Conservation (phyloP, 306 rosid species). For the Pyrus bretschneideri region DNA sequence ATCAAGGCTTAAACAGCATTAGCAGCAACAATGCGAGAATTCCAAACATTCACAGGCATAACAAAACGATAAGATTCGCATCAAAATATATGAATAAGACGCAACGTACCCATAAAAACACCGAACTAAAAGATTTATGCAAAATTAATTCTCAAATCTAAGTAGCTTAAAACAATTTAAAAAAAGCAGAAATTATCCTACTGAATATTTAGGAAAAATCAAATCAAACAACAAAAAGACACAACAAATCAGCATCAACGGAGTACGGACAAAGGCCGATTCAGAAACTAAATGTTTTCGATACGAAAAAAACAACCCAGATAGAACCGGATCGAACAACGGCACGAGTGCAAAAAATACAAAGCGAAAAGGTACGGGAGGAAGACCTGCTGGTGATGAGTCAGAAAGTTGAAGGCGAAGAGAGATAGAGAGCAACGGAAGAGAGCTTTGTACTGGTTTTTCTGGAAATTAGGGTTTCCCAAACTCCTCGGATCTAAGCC, state of each 20-base stretch:
- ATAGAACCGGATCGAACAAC: background rate
- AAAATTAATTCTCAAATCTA: background rate
- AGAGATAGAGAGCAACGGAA: background rate
- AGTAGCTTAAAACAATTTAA: background rate
- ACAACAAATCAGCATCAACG: background rate
- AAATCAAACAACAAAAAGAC: background rate
- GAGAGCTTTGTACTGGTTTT: background rate
- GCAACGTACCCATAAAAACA: background rate
- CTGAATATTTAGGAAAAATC: background rate
- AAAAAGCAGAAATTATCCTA: background rate
- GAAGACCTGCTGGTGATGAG: background rate
- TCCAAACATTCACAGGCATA: background rate
- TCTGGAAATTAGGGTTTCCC: slow-evolving; percentile 43
- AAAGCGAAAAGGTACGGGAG: background rate
- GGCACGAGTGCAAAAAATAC: background rate
- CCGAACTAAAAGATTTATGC: background rate
- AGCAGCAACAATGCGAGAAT: background rate
- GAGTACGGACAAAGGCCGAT: background rate
- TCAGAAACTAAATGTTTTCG: background rate
- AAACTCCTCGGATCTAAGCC: slow-evolving; percentile 76
- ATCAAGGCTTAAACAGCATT: background rate
- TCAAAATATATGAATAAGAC: background rate
- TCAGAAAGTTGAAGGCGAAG: background rate
- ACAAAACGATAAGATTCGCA: background rate
- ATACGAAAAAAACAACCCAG: too few relatives aligned